Conservation (phyloP, 2,329 filamentous ascomycete species). For the Monascus ruber region DNA sequence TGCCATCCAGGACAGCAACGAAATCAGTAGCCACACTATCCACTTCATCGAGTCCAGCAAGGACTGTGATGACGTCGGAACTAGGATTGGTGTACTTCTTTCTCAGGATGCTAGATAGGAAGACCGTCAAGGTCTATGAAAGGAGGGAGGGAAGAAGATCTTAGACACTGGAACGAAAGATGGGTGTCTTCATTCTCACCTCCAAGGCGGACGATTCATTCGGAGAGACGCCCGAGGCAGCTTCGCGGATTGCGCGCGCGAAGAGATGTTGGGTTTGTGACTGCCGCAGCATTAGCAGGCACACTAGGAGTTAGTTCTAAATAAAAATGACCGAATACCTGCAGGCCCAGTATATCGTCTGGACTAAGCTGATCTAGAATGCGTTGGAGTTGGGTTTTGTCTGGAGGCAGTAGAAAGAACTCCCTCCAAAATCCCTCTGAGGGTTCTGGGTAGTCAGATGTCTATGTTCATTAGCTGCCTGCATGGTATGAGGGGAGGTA, state of each 20-base stretch:
- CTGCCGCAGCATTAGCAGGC: constrained; percentile 22
- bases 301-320: not conserved
- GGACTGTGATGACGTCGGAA: constrained; percentile 81
- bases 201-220: constrained; percentile 73
- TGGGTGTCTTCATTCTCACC: constrained; percentile 38
- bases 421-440: constrained; percentile 92
- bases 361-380: constrained; percentile 61
- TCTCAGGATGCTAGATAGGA: constrained; percentile 66
- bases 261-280: constrained; percentile 69
- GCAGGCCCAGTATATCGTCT: constrained; percentile 63
- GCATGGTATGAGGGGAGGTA: too few relatives aligned
- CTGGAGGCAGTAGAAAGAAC: constrained; percentile 82
- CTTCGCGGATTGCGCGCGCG: constrained; percentile 54
- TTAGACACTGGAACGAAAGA: too few relatives aligned
- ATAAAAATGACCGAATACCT: constrained; percentile 35
- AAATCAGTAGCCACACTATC: constrained; percentile 83
- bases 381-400: constrained; percentile 54
- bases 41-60: constrained; percentile 80
- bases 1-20: constrained; percentile 67
- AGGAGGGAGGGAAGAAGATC: not conserved
- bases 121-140: constrained; percentile 71
- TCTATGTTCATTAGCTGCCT: constrained; percentile 28
- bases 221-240: constrained; percentile 50
- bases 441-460: constrained; percentile 56
- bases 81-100: constrained; percentile 94